Base-by-base conservation (phyloP, 257 asterid genomes). In the Gentiana straminea region DNA sequence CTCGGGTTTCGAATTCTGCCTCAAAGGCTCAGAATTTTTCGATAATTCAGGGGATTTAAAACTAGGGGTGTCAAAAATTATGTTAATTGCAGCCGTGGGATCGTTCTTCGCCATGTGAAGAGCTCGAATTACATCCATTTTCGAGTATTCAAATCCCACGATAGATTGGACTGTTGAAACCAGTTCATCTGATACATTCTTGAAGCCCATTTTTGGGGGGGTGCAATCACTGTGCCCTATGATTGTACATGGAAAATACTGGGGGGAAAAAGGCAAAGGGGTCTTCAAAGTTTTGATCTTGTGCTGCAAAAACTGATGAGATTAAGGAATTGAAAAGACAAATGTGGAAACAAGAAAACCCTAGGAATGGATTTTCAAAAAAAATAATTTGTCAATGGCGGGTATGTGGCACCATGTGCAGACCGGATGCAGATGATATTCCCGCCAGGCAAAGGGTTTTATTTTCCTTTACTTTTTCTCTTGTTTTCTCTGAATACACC, bases 51-150 rank as follows among this genome's bases (percentile, higher is more conserved):
- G 67, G 57, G 71, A 79, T 66, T 67, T 67, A 65, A 83, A 75
- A 65, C 75, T 66, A 3, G 94, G 90, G 35, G 92, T 65, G 62
- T 91, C 98, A 15, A 87, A 77, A 2, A 91, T 83, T 65, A 91
- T 84, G 69, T 91, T 91, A 51, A 91, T 83, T 8, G 98, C 98
- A 5, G 94, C 94, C 8, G 89, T 84, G 4, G 90, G 93, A 48
- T 91, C 93, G 52, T 81, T 87, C 13, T 87, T 91, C 57, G 98
- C 88, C 98, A 91, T 64, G 75, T 84, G 95, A 55, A 91, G 96
- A 44, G 98, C 95, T 65, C 98, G 94, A 59, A 84, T 73, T 47
- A 91, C 77, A 78, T 87, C 98, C 95, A 83, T 83, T 39, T 87
- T 81, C 56, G 94, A 73, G 60, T 73, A 75, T 37, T 81, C 92